Percentiles rank a stretch among this genome's conserved stretches.
These are phyloP conservation scores for Cerioporus squamosus DNA, from an alignment of 1,284 basidiomycete species.

Conservation along the genomic window DNA sequence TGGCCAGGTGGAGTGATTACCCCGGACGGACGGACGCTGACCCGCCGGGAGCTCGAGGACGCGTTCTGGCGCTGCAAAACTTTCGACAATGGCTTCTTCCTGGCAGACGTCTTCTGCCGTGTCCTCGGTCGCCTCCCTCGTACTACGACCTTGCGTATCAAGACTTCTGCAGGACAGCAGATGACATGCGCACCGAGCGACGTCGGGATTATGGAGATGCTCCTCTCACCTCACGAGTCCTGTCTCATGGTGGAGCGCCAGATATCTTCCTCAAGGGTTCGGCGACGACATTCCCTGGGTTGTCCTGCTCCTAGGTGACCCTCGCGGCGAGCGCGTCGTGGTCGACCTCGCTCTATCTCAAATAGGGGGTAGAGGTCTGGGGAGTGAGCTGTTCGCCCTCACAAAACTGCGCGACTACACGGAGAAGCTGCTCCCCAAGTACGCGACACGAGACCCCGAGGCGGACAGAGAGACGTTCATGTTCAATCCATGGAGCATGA, in stretches of 20 bases:
- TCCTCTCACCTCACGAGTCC: slow-evolving; percentile 20
- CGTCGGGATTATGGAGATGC: slow-evolving; percentile 10
- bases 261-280: slow-evolving; percentile 23
- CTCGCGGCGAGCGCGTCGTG: slow-evolving; percentile 20
- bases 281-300: slow-evolving; percentile 17
- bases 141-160: too few relatives aligned
- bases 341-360: slow-evolving; percentile 25
- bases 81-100: slow-evolving; percentile 24
- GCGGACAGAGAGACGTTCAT: not conserved
- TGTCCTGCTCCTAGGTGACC: slow-evolving; percentile 22
- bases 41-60: slow-evolving; percentile 22
- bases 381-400: slow-evolving; percentile 25
- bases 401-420: slow-evolving; percentile 25
- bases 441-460: slow-evolving; percentile 1
- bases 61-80: slow-evolving; percentile 28
- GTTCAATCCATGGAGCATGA: not conserved
- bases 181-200: slow-evolving; percentile 19
- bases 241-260: slow-evolving; percentile 21
- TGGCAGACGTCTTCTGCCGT: slow-evolving; percentile 21
- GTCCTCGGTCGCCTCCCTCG: slow-evolving; percentile 23
- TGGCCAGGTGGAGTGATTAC: slow-evolving; percentile 13
- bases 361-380: slow-evolving; percentile 25
- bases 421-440: slow-evolving; percentile 20
- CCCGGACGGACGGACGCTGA: slow-evolving; percentile 7
- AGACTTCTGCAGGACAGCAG: slow-evolving; percentile 8